These are phyloP conservation scores for Dioscorea dumetorum DNA, from an alignment of 106 monocot species.

Conservation along the genomic window DNA sequence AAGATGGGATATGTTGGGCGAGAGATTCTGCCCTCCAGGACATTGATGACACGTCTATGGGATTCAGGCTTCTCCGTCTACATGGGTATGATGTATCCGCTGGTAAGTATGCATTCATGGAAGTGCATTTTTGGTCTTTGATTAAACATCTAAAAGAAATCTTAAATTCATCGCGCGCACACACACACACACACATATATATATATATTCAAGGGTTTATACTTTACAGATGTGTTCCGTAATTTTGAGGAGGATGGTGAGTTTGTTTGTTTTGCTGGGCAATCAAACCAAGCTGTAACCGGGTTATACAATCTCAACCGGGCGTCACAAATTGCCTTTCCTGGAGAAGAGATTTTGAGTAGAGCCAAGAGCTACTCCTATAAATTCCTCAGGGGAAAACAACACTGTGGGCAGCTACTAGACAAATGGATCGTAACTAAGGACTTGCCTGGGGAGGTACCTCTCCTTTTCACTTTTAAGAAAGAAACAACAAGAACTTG, in stretches of 20 bases:
- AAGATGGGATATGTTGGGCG: conserved; percentile 88
- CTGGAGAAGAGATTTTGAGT: conserved; percentile 57
- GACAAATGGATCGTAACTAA: conserved; percentile 98
- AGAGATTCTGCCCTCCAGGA: conserved; percentile 62
- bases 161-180: too few species aligned
- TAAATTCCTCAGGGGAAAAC: conserved; percentile 53
- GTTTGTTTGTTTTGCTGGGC: conserved; percentile 88
- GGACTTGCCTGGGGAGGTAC: conserved; percentile 92
- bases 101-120: conserved; percentile 19
- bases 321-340: conserved; percentile 60
- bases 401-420: conserved; percentile 27
- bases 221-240: conserved; percentile 53
- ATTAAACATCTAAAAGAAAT: not conserved
- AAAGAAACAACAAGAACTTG: too few species aligned
- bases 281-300: conserved; percentile 80
- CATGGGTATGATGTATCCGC: conserved; percentile 90
- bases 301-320: conserved; percentile 93
- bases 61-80: conserved; percentile 73
- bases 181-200: too few species aligned
- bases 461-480: not conserved
- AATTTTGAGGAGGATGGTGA: conserved; percentile 72
- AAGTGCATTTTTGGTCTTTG: not conserved
- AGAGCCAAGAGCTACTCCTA: conserved; percentile 57
- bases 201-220: not conserved
- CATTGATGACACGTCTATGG: conserved; percentile 93